Conservation (phyloP, 345 rosid species). For the Citrus unshiu region DNA sequence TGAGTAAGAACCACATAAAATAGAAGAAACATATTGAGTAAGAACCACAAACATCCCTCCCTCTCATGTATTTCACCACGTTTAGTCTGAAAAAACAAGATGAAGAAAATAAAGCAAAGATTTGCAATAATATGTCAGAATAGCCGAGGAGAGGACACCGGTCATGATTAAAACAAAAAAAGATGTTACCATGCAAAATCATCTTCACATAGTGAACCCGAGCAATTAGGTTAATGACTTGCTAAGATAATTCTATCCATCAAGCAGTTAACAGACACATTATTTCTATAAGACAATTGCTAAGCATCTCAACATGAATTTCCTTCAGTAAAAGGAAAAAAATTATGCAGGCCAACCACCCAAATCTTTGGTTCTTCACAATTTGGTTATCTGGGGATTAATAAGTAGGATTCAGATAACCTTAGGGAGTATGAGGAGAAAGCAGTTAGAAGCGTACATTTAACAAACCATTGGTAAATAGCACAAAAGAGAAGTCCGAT, state of each 20-base stretch:
- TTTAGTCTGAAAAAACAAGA: neutral
- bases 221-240: neutral
- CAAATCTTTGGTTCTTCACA: neutral
- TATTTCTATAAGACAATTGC: neutral
- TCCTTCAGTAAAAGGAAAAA: neutral
- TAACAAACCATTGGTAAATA: constrained; percentile 56
- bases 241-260: neutral
- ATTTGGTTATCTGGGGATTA: neutral
- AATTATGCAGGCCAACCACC: neutral
- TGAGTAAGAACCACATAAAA: neutral
- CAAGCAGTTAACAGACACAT: neutral
- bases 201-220: neutral
- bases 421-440: neutral
- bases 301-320: neutral
- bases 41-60: neutral
- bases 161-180: neutral
- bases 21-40: neutral
- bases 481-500: constrained; percentile 65
- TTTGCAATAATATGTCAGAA: neutral
- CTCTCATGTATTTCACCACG: neutral
- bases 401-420: neutral
- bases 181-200: neutral
- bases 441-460: constrained; percentile 34
- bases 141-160: neutral
- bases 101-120: neutral